A percentile compares a stretch with the other conserved stretches of the same genome.
These are phyloP conservation scores for Candida alai DNA, from an alignment of 805 yeast genomes.

Conservation along the genomic window DNA sequence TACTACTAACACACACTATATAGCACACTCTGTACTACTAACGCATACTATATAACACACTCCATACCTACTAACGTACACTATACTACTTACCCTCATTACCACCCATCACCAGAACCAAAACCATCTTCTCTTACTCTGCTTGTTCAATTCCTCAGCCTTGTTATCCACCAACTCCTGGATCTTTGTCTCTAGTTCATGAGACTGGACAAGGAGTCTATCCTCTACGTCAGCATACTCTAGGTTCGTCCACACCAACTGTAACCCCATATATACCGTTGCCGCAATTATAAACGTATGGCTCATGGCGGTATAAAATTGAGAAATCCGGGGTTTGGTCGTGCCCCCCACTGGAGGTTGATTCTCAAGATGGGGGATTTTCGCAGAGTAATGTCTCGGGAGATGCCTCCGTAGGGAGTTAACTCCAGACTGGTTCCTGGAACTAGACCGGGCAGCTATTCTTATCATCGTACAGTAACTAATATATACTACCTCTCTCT, in stretches of 20 bases:
- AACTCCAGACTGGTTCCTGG: too few relatives aligned
- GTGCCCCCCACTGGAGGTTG: too few relatives aligned
- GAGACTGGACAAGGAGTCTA: constrained; percentile 15
- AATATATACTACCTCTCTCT: too few relatives aligned
- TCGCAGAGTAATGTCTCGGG: constrained; percentile 2
- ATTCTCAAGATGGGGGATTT: too few relatives aligned
- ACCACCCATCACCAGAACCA: constrained; percentile 15
- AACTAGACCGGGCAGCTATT: too few relatives aligned
- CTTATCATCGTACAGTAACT: too few relatives aligned
- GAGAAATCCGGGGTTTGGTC: constrained; percentile 28
- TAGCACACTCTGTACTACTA: too few relatives aligned
- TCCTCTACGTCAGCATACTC: constrained; percentile 26
- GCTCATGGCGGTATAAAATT: constrained; percentile 35
- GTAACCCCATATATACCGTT: constrained; percentile 32
- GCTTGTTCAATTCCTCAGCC: constrained; percentile 16
- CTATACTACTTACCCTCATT: constrained; percentile 4
- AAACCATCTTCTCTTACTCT: constrained; percentile 12
- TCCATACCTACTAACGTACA: constrained; percentile 10
- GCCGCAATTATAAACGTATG: constrained; percentile 39
- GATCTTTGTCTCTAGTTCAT: constrained; percentile 19
- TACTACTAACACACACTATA: too few relatives aligned
- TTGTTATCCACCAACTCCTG: constrained; percentile 28
- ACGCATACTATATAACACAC: too few relatives aligned
- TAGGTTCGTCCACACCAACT: constrained; percentile 28
- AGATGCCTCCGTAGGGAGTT: too few relatives aligned